These are phyloP conservation scores for Diutina scorzettiae DNA, from an alignment of 1,139 yeast genomes.

Conservation along the genomic window DNA sequence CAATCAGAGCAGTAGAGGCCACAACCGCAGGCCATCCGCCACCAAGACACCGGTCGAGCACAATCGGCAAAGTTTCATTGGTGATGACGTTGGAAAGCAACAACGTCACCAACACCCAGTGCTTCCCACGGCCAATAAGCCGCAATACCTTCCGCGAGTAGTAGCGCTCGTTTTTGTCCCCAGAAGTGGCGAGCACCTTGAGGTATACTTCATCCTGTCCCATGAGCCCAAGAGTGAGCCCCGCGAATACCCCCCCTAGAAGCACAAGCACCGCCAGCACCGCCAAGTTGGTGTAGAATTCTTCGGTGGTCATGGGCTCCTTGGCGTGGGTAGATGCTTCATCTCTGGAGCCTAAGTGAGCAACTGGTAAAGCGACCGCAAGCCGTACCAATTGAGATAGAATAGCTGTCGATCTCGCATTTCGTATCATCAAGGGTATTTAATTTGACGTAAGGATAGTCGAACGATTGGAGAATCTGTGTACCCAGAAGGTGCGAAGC, in stretches of 20 bases:
- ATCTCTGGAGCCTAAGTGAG: background rate
- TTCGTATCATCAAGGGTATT: slow-evolving; percentile 1
- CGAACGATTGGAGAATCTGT: too few relatives aligned
- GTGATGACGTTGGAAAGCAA: slow-evolving; percentile 83
- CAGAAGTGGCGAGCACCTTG: slow-evolving; percentile 54
- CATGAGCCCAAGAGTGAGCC: slow-evolving; percentile 88
- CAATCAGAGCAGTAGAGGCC: slow-evolving; percentile 83
- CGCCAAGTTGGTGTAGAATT: slow-evolving; percentile 42
- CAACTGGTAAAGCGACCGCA: slow-evolving; percentile 1
- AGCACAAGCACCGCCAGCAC: slow-evolving; percentile 62
- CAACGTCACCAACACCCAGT: slow-evolving; percentile 93
- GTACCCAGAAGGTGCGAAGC: too few relatives aligned
- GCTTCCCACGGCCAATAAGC: slow-evolving; percentile 76
- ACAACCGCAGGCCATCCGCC: slow-evolving; percentile 98
- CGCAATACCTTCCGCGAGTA: slow-evolving; percentile 66
- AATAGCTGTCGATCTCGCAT: slow-evolving; percentile 4
- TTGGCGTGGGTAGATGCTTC: background rate
- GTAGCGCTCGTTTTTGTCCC: slow-evolving; percentile 47
- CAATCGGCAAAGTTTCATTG: slow-evolving; percentile 90
- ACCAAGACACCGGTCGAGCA: slow-evolving; percentile 81
- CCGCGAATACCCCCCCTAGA: slow-evolving; percentile 94
- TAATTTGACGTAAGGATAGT: too few relatives aligned
- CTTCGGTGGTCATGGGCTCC: background rate
- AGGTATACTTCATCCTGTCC: slow-evolving; percentile 93
- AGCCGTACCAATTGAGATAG: background rate